These are phyloP conservation scores for Ciborinia camelliae DNA, from an alignment of 2,329 filamentous ascomycete species.

Conservation along the genomic window DNA sequence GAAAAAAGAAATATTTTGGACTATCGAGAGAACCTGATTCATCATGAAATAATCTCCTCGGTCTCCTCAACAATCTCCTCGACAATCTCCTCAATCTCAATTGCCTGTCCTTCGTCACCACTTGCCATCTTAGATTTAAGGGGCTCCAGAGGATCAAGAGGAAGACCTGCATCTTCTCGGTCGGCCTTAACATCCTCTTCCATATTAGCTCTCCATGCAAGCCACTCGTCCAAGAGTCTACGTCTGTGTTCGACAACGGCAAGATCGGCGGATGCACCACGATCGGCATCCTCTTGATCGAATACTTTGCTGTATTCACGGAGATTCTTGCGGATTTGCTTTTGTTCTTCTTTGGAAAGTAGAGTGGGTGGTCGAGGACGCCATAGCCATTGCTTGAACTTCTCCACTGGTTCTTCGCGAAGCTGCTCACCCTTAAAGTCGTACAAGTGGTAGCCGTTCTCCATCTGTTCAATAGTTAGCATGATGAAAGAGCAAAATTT, in stretches of 20 bases:
- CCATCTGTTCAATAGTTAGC: conserved; percentile 64
- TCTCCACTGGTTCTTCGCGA: conserved; percentile 87
- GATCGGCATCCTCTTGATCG: conserved; percentile 91
- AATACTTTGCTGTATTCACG: conserved; percentile 94
- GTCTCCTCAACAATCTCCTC: conserved; percentile 78
- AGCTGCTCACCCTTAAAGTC: conserved; percentile 90
- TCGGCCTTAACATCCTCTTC: conserved; percentile 72
- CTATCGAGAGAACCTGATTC: not conserved
- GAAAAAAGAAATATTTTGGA: conserved; percentile 3
- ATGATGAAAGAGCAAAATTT: conserved; percentile 16
- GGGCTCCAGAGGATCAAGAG: conserved; percentile 60
- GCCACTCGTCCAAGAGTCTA: conserved; percentile 81
- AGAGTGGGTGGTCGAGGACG: conserved; percentile 88
- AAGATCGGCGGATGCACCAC: conserved; percentile 88
- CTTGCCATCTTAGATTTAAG: conserved; percentile 54
- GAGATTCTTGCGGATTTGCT: conserved; percentile 95
- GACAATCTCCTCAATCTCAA: conserved; percentile 83
- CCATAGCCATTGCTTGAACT: conserved; percentile 98
- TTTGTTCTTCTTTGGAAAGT: conserved; percentile 94
- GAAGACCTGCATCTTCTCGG: conserved; percentile 62
- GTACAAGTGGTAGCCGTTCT: conserved; percentile 98
- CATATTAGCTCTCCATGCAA: conserved; percentile 73
- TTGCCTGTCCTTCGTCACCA: conserved; percentile 57
- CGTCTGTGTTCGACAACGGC: conserved; percentile 88
- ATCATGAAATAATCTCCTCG: conserved; percentile 62